phyloP scores from a whole-genome alignment of 352 stramenopile species.

The Phytophthora multivora region DNA sequence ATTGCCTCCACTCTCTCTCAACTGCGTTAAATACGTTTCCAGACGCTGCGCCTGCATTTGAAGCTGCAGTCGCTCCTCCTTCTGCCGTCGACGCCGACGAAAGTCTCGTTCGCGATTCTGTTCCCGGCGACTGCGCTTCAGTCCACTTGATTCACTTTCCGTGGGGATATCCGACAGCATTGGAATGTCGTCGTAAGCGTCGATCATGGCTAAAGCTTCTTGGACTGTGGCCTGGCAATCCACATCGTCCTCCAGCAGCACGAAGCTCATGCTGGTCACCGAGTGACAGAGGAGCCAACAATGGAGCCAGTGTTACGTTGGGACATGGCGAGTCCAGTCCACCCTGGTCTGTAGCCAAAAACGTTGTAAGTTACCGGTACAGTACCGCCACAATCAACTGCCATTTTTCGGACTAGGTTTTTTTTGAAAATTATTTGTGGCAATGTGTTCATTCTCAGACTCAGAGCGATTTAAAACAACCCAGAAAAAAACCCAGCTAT shows the following conservation, averaged over 20 bases:
- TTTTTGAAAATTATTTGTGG: no score
- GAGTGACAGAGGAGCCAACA: background rate
- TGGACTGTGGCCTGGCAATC: slow-evolving; percentile 5
- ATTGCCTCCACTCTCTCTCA: slow-evolving; percentile 5
- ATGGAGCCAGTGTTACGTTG: slow-evolving; percentile 4
- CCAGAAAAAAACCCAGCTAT: no score
- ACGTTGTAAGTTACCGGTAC: no score
- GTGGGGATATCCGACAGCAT: slow-evolving; percentile 3
- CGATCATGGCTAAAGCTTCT: slow-evolving; percentile 22
- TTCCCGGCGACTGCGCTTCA: slow-evolving; percentile 13
- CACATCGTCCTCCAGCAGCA: slow-evolving; percentile 21
- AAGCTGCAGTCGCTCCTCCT: slow-evolving; percentile 28
- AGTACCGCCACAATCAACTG: no score
- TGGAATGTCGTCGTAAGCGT: slow-evolving; percentile 9
- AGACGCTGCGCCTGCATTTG: slow-evolving; percentile 32
- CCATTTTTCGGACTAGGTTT: no score
- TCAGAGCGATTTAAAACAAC: no score
- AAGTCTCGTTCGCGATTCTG: slow-evolving; percentile 24
- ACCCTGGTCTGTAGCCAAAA: background rate
- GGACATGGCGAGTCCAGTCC: background rate
- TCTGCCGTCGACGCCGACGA: slow-evolving; percentile 21
- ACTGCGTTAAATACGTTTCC: slow-evolving; percentile 15
- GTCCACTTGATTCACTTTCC: background rate
- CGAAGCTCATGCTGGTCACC: slow-evolving; percentile 24
- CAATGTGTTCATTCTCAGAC: no score